Percentiles rank a stretch among this genome's conserved stretches.
phyloP scores from a whole-genome alignment of 768 basidiomycete genomes.

The Lactarius hengduanensis region DNA sequence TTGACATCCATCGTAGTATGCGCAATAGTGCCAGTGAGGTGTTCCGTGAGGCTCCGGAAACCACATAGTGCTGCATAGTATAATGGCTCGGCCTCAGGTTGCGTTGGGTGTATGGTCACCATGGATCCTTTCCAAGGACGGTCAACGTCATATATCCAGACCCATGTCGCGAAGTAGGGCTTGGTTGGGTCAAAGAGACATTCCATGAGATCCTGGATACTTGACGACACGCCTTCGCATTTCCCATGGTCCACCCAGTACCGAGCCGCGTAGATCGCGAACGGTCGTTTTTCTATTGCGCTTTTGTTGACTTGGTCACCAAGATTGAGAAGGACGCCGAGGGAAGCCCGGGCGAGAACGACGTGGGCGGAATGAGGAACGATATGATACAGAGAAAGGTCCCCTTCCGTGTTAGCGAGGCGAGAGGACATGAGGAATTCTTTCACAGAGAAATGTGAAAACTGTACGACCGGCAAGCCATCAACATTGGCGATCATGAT shows the following conservation, averaged over 20 bases:
- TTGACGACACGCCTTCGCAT: neutral
- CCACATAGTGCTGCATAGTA: constrained; percentile 12
- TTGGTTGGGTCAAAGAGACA: neutral
- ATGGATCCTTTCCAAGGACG: constrained; percentile 3
- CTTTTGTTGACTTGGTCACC: neutral
- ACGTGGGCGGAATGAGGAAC: neutral
- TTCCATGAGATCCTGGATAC: neutral
- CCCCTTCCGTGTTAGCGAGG: neutral
- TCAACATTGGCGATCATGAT: neutral
- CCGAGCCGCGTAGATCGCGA: constrained; percentile 11
- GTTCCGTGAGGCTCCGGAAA: neutral
- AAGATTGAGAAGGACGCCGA: constrained; percentile 10
- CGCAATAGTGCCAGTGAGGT: neutral
- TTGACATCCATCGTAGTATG: neutral
- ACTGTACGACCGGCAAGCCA: neutral
- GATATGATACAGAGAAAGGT: constrained; percentile 2
- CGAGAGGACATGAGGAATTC: constrained; percentile 19
- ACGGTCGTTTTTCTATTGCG: neutral
- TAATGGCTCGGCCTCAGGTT: neutral
- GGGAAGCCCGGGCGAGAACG: neutral
- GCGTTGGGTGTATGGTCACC: neutral
- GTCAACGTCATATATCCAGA: constrained; percentile 12
- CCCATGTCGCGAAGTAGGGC: constrained; percentile 7
- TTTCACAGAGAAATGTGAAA: constrained; percentile 19
- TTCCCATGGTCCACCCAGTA: constrained; percentile 9